phyloP scores from a whole-genome alignment of 2,329 filamentous ascomycete genomes.

The Bertia moriformis region DNA sequence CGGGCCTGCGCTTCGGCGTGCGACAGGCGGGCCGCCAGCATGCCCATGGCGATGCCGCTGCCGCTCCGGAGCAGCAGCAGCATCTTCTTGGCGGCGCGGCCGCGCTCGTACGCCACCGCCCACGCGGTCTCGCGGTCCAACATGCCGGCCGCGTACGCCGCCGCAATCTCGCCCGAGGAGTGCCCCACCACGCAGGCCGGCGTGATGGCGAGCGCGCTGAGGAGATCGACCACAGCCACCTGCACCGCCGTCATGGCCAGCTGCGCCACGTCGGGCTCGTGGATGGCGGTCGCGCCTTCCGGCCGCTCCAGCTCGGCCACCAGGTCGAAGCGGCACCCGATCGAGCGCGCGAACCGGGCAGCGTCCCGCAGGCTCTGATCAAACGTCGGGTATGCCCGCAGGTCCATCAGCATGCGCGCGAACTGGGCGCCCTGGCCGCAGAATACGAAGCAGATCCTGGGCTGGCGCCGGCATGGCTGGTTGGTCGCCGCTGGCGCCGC shows the following conservation, averaged over 20 bases:
- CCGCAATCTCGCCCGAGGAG: constrained; percentile 30
- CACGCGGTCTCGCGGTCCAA: constrained; percentile 21
- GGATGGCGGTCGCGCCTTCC: constrained; percentile 11
- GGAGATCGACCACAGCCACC: constrained; percentile 23
- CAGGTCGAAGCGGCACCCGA: constrained; percentile 18
- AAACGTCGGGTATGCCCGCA: constrained; percentile 25
- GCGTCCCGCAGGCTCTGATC: constrained; percentile 19
- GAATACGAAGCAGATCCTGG: constrained; percentile 24
- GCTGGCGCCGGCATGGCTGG: constrained; percentile 10
- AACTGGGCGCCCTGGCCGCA: constrained; percentile 27
- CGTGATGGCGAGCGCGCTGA: constrained; percentile 15
- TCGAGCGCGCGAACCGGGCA: constrained; percentile 12
- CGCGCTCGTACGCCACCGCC: constrained; percentile 25
- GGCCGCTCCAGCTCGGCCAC: constrained; percentile 18
- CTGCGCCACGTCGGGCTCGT: constrained; percentile 20
- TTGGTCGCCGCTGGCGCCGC: constrained; percentile 3
- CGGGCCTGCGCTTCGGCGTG: constrained; percentile 11
- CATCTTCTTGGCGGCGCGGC: constrained; percentile 13
- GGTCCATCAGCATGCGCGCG: constrained; percentile 12
- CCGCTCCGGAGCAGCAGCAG: no score
- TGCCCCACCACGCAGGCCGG: constrained; percentile 24
- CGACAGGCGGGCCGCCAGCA: constrained; percentile 24
- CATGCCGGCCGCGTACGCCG: constrained; percentile 22
- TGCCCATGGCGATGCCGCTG: constrained; percentile 22
- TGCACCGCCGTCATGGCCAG: constrained; percentile 25